Base-by-base conservation (phyloP, 2,329 filamentous ascomycete genomes). In the Salinomyces thailandicus region DNA sequence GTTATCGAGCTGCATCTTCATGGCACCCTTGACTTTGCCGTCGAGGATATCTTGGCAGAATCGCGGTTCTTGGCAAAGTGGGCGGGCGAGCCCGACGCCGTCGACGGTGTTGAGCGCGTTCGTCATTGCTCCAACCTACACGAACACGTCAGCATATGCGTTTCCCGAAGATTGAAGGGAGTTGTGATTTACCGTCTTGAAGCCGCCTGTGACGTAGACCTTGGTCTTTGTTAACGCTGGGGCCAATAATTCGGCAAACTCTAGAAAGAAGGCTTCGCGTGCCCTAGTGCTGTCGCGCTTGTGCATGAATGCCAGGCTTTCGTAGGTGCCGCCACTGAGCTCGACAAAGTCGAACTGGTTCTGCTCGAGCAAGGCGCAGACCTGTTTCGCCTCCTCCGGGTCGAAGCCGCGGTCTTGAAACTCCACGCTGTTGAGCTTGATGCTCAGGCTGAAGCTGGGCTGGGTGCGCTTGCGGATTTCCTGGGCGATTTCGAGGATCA, bases 371-470 rank as follows among this genome's bases (percentile, higher is more conserved):
- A 64, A 52, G 29, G 60, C 53, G 53, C 66, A 69, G 20, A 76
- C 57, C 18, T 63, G 50, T 18, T 57, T 61, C 2, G 68, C 67
- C 42, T 75, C 73, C 6, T 69, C 64, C 2, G 68, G 59, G 31
- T 61, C 57, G 54, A 73, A 67, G 0, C 70, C 71, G 17, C 65
- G 62, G 12, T 64, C 63, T 45, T 72, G 67, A 55, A 72, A 72
- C 48, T 73, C 69, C 31, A 72, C 68, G n/a, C 59, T 63, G 60
- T 76, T 76, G 45, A 77, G 58, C 60, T 77, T 77, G 57, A 77
- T 72, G 30, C 67, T 63, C 8, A 76, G 44, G 26, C 68, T 55
- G 47, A 74, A 69, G 20, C 42, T 43, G 1, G 53, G 35, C 1
- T 51, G 50, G 7, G 58, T 59, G 24, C 59, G 58, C 35, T 51